A percentile compares a stretch with the other conserved stretches of the same genome.
Evolutionary conservation across 179 eudicot species (phyloP).

Genomic region (Gypsophila paniculata): DNA sequence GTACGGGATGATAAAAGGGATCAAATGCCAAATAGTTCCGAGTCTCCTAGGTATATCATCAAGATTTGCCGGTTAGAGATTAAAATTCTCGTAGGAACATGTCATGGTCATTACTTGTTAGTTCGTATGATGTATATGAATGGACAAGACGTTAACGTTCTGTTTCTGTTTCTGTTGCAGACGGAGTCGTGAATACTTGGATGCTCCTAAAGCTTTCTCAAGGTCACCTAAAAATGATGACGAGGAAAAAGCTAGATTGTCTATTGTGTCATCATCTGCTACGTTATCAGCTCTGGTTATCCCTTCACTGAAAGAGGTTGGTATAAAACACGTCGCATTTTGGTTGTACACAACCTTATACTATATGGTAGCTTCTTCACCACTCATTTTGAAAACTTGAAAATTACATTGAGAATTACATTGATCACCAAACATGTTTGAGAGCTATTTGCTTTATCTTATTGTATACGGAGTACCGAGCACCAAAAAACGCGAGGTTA

Average conservation of each 20-base stretch:
- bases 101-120: too few species aligned
- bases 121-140: not conserved
- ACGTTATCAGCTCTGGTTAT: conserved; percentile 65
- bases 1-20: conserved; percentile 46
- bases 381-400: too few species aligned
- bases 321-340: conserved; percentile 17
- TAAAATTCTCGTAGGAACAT: too few species aligned
- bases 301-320: conserved; percentile 86
- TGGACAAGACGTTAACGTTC: conserved; percentile 7
- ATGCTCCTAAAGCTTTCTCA: conserved; percentile 53
- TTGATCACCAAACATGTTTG: too few species aligned
- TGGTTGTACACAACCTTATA: too few species aligned
- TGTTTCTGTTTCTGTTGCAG: conserved; percentile 34
- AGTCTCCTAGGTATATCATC: conserved; percentile 87
- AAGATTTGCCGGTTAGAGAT: too few species aligned
- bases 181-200: conserved; percentile 50
- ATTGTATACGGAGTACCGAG: too few species aligned
- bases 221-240: conserved; percentile 61
- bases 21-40: conserved; percentile 45
- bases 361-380: too few species aligned
- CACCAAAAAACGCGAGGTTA: too few species aligned
- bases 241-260: conserved; percentile 57
- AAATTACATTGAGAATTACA: too few species aligned
- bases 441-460: too few species aligned
- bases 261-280: conserved; percentile 54